These are phyloP conservation scores for Chalaropsis thielavioides DNA, from an alignment of 2,329 filamentous ascomycete genomes.

Conservation along the genomic window DNA sequence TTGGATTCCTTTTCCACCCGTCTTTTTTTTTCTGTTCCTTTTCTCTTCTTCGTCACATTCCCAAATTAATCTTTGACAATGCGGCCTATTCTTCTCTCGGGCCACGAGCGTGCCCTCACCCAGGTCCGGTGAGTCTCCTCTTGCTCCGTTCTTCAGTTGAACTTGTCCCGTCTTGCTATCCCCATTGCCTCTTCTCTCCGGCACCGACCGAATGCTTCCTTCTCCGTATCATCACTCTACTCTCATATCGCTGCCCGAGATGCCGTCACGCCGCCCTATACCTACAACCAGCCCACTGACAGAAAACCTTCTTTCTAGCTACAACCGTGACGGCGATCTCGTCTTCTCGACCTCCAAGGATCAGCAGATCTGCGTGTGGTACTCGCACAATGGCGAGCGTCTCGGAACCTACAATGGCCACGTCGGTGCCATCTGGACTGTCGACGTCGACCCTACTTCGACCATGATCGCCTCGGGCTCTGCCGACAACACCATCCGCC, in stretches of 20 bases:
- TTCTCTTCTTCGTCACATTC: slow-evolving; percentile 17
- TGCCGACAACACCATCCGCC: slow-evolving; percentile 92
- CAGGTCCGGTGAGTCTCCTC: slow-evolving; percentile 59
- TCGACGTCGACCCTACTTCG: slow-evolving; percentile 87
- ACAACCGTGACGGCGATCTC: slow-evolving; percentile 88
- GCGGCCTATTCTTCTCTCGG: slow-evolving; percentile 91
- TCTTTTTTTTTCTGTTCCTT: slow-evolving; percentile 5
- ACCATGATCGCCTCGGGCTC: slow-evolving; percentile 88
- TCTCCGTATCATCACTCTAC: not conserved
- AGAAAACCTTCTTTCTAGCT: slow-evolving; percentile 35
- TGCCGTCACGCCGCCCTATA: slow-evolving; percentile 5
- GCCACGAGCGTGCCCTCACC: slow-evolving; percentile 92
- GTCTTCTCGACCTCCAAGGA: slow-evolving; percentile 95
- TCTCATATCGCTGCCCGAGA: not conserved
- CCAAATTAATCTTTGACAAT: slow-evolving; percentile 41
- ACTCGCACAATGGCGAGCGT: slow-evolving; percentile 92
- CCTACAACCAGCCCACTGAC: slow-evolving; percentile 3
- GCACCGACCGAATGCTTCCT: not conserved
- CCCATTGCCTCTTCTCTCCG: slow-evolving; percentile 6
- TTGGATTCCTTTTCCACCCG: not conserved
- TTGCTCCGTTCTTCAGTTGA: not conserved
- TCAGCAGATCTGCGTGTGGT: slow-evolving; percentile 95
- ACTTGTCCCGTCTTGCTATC: not conserved
- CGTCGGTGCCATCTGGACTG: slow-evolving; percentile 95
- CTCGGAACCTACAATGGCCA: slow-evolving; percentile 94